Base-by-base conservation (phyloP, 2,329 filamentous ascomycete genomes). In the Diaporthe sp. region DNA sequence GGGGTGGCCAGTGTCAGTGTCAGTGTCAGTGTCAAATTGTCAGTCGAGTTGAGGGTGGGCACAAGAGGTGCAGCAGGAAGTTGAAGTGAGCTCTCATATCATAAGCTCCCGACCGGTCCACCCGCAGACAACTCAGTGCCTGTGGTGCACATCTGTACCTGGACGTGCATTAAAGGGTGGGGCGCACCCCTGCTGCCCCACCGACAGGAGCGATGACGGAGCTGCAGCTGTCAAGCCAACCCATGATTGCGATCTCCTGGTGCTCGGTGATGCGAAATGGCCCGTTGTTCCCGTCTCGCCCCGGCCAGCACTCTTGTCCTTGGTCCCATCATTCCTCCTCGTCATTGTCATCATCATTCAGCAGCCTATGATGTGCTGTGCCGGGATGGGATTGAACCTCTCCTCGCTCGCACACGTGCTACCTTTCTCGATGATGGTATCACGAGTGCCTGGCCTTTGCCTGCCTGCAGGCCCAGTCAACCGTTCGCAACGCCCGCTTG, bases 211-310 rank as follows among this genome's bases (percentile, higher is more conserved):
- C 30, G 44, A 66, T 44, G 44, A 51, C 63, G 63, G 63, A 66
- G 69, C 56, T 51, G 69, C 69, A 71, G 69, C 56, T 63, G 69
- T 63, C 56, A 71, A 30, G 39, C 56, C 56, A 39, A 30, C 22
- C 56, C 69, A 68, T 68, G 63, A 68, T 68, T 68, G 63, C 44
- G 63, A 68, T 68, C 63, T 68, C 22, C 63, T 53, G 63, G 44
- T 53, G 30, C 44, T 68, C 63, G 47, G 47, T n/a, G 6, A 68
- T 39, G 30, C 47, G 59, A 65, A 37, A 65, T 65, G 59, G 39
- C 17, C 55, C 55, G 55, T 37, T 17, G 27, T 13, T 30, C 39
- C 39, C 39, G 39, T 39, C 35, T 39, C 35, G 58, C 37, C 35
- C 15, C 35, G 37, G n/a, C 44, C 44, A 50, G 58, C n/a, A 27